A percentile compares a stretch with the other conserved stretches of the same genome.
Conservation (phyloP, 202 grass and related monocot genomes). For the Dendrocalamus latiflorus region DNA sequence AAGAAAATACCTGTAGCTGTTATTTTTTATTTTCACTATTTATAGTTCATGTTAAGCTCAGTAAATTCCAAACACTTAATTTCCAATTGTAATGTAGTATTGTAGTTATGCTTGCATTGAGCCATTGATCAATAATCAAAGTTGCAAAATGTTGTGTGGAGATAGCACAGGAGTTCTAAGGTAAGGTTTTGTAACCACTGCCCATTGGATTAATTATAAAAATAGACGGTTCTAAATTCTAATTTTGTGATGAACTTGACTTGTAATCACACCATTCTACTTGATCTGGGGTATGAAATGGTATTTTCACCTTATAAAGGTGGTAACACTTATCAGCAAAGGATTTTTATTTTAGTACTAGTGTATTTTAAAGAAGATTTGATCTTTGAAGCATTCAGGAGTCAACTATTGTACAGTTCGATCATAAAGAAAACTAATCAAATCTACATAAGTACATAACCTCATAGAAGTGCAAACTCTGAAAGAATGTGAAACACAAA, state of each 20-base stretch:
- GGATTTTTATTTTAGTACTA: too few relatives aligned
- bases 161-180: neutral
- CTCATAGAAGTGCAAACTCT: neutral
- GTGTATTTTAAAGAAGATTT: too few relatives aligned
- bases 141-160: neutral
- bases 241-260: neutral
- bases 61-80: neutral
- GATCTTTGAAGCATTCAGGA: neutral
- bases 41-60: slow-evolving; percentile 4
- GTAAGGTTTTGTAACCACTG: neutral
- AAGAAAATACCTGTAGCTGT: neutral
- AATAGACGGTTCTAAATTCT: neutral
- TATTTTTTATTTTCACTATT: neutral
- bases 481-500: neutral
- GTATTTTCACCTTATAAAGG: neutral
- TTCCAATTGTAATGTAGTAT: neutral
- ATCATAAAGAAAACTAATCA: neutral
- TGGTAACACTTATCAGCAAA: neutral
- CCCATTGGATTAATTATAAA: neutral
- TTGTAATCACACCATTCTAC: neutral
- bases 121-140: neutral
- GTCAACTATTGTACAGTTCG: neutral
- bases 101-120: neutral
- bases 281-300: neutral
- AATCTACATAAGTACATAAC: neutral